These are phyloP conservation scores for Penicillium maclennaniae DNA, from an alignment of 495 filamentous ascomycete species.

Conservation along the genomic window DNA sequence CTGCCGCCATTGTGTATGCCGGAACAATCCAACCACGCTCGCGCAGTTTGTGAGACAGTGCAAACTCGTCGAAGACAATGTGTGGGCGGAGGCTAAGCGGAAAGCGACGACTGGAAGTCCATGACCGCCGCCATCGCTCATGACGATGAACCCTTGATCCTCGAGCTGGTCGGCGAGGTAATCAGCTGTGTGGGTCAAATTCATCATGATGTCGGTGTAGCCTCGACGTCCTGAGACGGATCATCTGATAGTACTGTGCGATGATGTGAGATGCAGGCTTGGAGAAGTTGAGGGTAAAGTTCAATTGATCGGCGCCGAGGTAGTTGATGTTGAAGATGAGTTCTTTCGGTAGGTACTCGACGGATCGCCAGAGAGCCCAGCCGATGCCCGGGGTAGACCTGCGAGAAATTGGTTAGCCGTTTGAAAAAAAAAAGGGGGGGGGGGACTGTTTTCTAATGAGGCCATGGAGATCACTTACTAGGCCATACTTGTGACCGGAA, in stretches of 20 bases:
- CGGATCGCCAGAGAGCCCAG: slow-evolving; percentile 82
- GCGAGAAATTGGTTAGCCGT: too few species aligned
- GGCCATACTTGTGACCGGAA: slow-evolving; percentile 81
- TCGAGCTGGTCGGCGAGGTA: slow-evolving; percentile 66
- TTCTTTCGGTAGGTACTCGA: slow-evolving; percentile 76
- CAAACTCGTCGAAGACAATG: slow-evolving; percentile 73
- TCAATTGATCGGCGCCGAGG: slow-evolving; percentile 83
- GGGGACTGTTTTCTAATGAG: too few species aligned
- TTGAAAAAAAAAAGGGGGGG: too few species aligned
- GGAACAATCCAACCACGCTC: slow-evolving; percentile 83
- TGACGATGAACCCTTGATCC: slow-evolving; percentile 72
- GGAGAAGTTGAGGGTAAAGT: slow-evolving; percentile 90
- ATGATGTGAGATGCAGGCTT: slow-evolving; percentile 87
- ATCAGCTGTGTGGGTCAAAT: slow-evolving; percentile 75
- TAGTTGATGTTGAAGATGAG: slow-evolving; percentile 97
- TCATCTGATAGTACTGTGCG: slow-evolving; percentile 91
- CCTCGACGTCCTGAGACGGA: slow-evolving; percentile 82
- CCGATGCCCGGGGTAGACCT: slow-evolving; percentile 82
- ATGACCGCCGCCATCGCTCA: slow-evolving; percentile 66
- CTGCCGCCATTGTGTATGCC: slow-evolving; percentile 88
- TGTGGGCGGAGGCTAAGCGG: slow-evolving; percentile 56
- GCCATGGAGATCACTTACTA: slow-evolving; percentile 24
- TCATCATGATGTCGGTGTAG: slow-evolving; percentile 80
- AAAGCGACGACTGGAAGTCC: slow-evolving; percentile 87
- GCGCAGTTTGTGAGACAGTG: slow-evolving; percentile 72